phyloP scores from a whole-genome alignment of 2,329 filamentous ascomycete genomes.

The Penicillium paneum region DNA sequence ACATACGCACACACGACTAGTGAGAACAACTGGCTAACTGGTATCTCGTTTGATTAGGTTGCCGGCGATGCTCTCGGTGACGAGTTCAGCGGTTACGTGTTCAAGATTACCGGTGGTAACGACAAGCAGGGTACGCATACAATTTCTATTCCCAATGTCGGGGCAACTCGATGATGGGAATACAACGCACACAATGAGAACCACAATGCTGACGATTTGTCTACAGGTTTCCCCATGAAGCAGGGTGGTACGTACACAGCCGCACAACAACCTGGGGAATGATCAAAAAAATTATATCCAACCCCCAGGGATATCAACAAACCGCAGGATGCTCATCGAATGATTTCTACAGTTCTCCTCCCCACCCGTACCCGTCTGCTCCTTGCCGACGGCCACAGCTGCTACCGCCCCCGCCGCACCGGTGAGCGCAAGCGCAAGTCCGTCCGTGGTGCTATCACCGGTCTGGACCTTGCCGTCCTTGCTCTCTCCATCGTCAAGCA shows the following conservation, averaged over 20 bases:
- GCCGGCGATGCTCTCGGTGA: conserved; percentile 92
- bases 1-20: conserved; percentile 14
- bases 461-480: conserved; percentile 89
- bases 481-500: conserved; percentile 97
- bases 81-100: conserved; percentile 99
- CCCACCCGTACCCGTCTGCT: conserved; percentile 97
- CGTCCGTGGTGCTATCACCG: conserved; percentile 95
- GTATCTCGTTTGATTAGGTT: conserved; percentile 56
- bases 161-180: not conserved
- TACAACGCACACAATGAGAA: not conserved
- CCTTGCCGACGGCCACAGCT: conserved; percentile 90
- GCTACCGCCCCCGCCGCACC: conserved; percentile 96
- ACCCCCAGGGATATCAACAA: conserved; percentile 6
- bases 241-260: conserved; percentile 65
- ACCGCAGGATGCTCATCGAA: conserved; percentile 28
- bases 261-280: conserved; percentile 22
- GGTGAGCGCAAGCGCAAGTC: conserved; percentile 99
- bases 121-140: conserved; percentile 81
- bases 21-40: conserved; percentile 33
- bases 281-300: conserved; percentile 2
- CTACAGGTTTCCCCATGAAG: conserved; percentile 94
- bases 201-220: conserved; percentile 25
- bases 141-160: conserved; percentile 3
- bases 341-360: conserved; percentile 63
- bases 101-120: conserved; percentile 99